Percentiles rank a stretch among this genome's conserved stretches.
Conservation (phyloP, 176 grass and related monocot genomes). For the Avena sativa region DNA sequence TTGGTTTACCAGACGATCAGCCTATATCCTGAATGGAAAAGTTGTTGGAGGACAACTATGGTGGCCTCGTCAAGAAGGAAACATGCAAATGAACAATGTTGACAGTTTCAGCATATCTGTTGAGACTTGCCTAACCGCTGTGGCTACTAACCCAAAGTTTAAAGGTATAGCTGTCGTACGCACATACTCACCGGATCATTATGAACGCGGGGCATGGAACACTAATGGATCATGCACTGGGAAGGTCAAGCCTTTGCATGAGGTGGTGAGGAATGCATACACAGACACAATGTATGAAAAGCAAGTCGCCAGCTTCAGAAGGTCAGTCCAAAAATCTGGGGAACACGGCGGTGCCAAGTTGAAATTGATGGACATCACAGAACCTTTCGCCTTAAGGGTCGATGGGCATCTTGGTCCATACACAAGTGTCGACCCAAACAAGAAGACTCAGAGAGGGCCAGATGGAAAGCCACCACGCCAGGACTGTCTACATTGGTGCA, state of each 20-base stretch:
- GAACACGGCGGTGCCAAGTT: constrained; percentile 51
- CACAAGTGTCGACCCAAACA: constrained; percentile 75
- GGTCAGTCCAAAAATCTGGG: constrained; percentile 55
- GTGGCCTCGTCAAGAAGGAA: constrained; percentile 63
- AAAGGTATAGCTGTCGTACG: constrained; percentile 69
- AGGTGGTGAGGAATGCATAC: constrained; percentile 66
- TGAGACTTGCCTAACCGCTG: constrained; percentile 66
- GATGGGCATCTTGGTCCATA: constrained; percentile 93
- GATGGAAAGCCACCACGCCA: constrained; percentile 84
- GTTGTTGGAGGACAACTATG: constrained; percentile 86
- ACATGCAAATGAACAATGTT: constrained; percentile 72
- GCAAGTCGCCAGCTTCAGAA: constrained; percentile 62
- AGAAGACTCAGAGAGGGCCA: constrained; percentile 74
- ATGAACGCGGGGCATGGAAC: constrained; percentile 88
- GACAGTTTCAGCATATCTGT: constrained; percentile 75
- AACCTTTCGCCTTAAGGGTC: constrained; percentile 60
- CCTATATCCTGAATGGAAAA: constrained; percentile 60
- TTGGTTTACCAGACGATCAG: constrained; percentile 83
- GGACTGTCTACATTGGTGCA: constrained; percentile 94
- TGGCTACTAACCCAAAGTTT: constrained; percentile 71
- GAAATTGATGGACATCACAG: constrained; percentile 86
- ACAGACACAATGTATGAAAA: constrained; percentile 68
- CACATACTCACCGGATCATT: constrained; percentile 88
- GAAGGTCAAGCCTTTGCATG: constrained; percentile 58
- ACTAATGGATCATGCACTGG: constrained; percentile 83